These are phyloP conservation scores for Penicillium robsamsonii DNA, from an alignment of 495 filamentous ascomycete species.

Conservation along the genomic window DNA sequence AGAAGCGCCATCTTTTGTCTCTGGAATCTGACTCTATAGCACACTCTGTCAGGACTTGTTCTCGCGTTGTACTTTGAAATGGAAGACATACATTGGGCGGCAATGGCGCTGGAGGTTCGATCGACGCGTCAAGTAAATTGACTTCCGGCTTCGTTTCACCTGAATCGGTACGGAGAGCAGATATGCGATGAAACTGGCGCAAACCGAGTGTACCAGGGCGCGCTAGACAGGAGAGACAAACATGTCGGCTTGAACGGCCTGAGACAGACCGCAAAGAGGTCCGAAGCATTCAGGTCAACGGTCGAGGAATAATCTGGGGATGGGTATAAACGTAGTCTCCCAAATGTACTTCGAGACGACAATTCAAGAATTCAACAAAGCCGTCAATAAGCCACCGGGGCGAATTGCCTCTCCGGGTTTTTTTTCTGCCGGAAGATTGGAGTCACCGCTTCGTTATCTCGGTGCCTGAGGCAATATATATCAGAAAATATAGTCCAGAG, in stretches of 20 bases:
- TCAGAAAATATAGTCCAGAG: too few species aligned
- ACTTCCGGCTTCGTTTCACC: neutral
- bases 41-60: neutral
- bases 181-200: constrained; percentile 32
- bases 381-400: neutral
- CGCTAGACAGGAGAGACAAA: constrained; percentile 39
- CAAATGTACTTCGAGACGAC: constrained; percentile 1
- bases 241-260: constrained; percentile 40
- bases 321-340: neutral
- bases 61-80: neutral
- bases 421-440: constrained; percentile 25
- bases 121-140: constrained; percentile 1
- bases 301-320: constrained; percentile 5
- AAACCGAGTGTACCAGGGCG: constrained; percentile 22
- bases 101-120: neutral
- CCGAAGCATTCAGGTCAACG: constrained; percentile 40
- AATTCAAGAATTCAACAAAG: neutral
- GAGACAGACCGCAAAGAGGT: constrained; percentile 40
- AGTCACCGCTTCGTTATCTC: constrained; percentile 15
- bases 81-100: neutral
- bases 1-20: neutral
- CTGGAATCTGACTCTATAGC: neutral
- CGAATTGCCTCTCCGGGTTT: constrained; percentile 11
- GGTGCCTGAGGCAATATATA: neutral
- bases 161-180: constrained; percentile 5